Evolutionary conservation across 2,329 filamentous ascomycete species (phyloP).

Genomic region (Gaeumannomyces sp.): DNA sequence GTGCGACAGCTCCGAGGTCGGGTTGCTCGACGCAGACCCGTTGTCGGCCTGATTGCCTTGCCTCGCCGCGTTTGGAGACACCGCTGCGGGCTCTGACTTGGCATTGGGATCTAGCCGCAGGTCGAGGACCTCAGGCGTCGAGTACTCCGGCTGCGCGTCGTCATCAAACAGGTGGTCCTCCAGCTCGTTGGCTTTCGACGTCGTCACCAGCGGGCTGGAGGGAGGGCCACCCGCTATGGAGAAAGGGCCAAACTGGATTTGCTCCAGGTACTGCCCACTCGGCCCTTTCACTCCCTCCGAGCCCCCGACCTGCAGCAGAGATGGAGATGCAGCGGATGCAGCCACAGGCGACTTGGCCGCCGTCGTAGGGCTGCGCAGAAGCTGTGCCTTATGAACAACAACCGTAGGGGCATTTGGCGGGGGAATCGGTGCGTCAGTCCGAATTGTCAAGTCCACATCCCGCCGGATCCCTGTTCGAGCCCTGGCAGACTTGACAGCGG

Average conservation of each 20-base stretch:
- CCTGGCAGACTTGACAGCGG: no score
- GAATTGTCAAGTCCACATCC: no score
- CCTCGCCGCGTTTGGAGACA: no score
- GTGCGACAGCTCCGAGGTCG: conserved; percentile 34
- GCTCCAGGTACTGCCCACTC: conserved; percentile 17
- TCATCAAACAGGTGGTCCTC: conserved; percentile 44
- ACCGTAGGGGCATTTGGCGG: no score
- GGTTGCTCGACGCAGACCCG: conserved; percentile 39
- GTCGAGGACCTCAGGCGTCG: conserved; percentile 31
- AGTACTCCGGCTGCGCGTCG: conserved; percentile 27
- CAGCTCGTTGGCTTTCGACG: conserved; percentile 41
- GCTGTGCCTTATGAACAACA: no score
- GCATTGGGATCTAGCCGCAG: conserved; percentile 38
- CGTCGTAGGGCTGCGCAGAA: no score
- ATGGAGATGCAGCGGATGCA: no score
- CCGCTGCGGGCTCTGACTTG: conserved; percentile 12
- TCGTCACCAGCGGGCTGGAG: conserved; percentile 32
- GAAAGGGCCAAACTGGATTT: conserved; percentile 28
- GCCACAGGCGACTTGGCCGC: no score
- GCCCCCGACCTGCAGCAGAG: no score
- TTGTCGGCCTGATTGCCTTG: conserved; percentile 36
- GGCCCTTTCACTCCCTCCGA: conserved; percentile 6
- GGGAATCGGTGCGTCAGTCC: no score
- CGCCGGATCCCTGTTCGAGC: no score
- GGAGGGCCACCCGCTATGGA: conserved; percentile 25